phyloP scores from a whole-genome alignment of 2,329 filamentous ascomycete genomes.

The Hypoxylon sp. region DNA sequence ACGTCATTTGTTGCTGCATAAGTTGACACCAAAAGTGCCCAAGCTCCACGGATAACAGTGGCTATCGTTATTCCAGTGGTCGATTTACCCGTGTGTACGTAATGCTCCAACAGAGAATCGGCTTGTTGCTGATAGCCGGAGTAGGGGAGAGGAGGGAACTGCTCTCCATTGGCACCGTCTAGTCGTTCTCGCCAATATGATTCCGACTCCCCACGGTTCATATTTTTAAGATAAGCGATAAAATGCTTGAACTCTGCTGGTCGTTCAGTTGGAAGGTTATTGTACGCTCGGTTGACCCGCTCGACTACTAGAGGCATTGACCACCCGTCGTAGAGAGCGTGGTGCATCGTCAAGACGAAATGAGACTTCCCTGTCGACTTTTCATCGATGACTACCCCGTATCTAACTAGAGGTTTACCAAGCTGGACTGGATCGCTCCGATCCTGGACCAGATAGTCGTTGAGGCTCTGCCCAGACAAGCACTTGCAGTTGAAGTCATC shows the following conservation, averaged over 20 bases:
- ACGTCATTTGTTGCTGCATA: conserved; percentile 67
- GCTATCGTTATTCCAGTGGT: conserved; percentile 63
- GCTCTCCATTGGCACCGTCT: conserved; percentile 58
- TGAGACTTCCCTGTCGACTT: conserved; percentile 51
- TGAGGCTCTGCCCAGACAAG: conserved; percentile 52
- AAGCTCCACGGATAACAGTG: conserved; percentile 69
- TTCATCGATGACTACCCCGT: conserved; percentile 56
- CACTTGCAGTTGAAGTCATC: conserved; percentile 53
- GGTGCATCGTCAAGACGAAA: conserved; percentile 68
- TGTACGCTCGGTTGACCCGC: conserved; percentile 61
- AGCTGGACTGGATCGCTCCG: conserved; percentile 58
- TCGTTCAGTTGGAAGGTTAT: conserved; percentile 50
- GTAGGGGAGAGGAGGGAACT: conserved; percentile 63
- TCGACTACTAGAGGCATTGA: conserved; percentile 64
- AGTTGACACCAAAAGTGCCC: conserved; percentile 66
- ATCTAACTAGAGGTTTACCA: conserved; percentile 61
- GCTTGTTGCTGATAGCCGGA: conserved; percentile 63
- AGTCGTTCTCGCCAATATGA: conserved; percentile 62
- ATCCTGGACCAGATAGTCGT: conserved; percentile 58
- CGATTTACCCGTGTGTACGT: conserved; percentile 56
- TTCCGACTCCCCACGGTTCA: conserved; percentile 57
- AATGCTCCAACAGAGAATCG: conserved; percentile 66
- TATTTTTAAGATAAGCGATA: conserved; percentile 60
- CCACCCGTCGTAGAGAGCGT: conserved; percentile 70
- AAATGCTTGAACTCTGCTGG: conserved; percentile 63